These are phyloP conservation scores for Neurospora hispaniola DNA, from an alignment of 495 filamentous ascomycete genomes.

Conservation along the genomic window DNA sequence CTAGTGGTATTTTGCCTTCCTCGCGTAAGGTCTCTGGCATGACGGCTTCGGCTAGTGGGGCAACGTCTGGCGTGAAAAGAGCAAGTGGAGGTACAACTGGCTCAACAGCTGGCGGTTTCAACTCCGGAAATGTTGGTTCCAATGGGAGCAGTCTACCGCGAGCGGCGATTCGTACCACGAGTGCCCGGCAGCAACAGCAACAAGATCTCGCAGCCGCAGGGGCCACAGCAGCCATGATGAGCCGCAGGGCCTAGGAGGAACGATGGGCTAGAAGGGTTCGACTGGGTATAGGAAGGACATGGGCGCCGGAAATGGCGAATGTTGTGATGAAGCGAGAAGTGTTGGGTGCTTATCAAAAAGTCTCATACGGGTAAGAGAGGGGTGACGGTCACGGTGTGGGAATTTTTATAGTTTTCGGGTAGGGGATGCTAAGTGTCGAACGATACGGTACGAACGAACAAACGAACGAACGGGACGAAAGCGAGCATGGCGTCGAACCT, in stretches of 20 bases:
- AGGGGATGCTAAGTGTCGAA: neutral
- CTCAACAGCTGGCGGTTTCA: conserved; percentile 16
- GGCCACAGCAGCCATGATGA: conserved; percentile 41
- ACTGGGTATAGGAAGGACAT: neutral
- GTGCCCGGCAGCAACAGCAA: conserved; percentile 22
- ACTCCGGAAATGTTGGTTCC: conserved; percentile 7
- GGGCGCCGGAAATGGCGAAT: neutral
- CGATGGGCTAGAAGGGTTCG: neutral
- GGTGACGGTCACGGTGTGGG: neutral
- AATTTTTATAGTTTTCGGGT: neutral
- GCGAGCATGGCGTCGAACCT: neutral
- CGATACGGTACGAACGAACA: neutral
- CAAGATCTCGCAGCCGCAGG: conserved; percentile 42
- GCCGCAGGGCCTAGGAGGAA: conserved; percentile 30
- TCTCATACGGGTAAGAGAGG: neutral
- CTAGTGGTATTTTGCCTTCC: neutral
- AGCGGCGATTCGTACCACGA: conserved; percentile 37
- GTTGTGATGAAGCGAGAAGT: neutral
- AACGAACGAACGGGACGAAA: neutral
- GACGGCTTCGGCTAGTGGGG: conserved; percentile 6
- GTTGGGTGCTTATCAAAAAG: neutral
- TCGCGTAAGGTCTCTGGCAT: conserved; percentile 29
- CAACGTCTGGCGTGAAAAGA: conserved; percentile 24
- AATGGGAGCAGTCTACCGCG: conserved; percentile 37
- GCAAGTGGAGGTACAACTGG: conserved; percentile 26